Percentiles rank a stretch among this genome's conserved stretches.
phyloP scores from a whole-genome alignment of 805 yeast genomes.

The Candida dendrica region DNA sequence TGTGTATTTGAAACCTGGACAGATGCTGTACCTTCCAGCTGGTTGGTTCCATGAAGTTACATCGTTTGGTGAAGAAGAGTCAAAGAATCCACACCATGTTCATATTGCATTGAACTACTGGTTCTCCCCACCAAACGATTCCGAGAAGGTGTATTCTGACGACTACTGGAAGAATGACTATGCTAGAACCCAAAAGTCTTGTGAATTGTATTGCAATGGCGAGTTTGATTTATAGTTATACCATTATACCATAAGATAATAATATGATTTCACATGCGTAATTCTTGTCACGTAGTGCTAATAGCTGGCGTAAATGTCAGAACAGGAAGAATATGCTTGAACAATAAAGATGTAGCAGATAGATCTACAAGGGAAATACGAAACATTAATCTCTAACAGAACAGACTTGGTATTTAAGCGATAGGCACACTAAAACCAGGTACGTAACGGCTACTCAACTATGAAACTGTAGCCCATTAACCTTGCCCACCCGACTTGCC shows the following conservation, averaged over 20 bases:
- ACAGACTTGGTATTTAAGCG: too few relatives aligned
- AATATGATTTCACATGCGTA: neutral
- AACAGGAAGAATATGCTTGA: neutral
- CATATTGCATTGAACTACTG: conserved; percentile 71
- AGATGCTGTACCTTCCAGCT: conserved; percentile 63
- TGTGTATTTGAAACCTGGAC: conserved; percentile 51
- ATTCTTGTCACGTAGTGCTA: neutral
- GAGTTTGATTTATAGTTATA: neutral
- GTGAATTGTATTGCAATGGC: conserved; percentile 9
- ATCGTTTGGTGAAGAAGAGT: conserved; percentile 39
- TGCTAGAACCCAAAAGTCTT: conserved; percentile 31
- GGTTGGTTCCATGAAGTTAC: conserved; percentile 85
- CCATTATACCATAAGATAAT: too few relatives aligned
- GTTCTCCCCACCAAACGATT: conserved; percentile 56
- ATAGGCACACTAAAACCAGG: too few relatives aligned
- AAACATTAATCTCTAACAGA: too few relatives aligned
- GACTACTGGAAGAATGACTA: conserved; percentile 49
- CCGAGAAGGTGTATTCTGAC: conserved; percentile 35
- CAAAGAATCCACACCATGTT: conserved; percentile 16
- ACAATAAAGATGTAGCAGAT: neutral
- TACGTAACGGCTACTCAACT: too few relatives aligned
- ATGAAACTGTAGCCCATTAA: too few relatives aligned
- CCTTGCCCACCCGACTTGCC: too few relatives aligned
- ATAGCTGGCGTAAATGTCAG: too few relatives aligned
- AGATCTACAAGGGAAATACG: neutral